Percentiles rank a stretch among this genome's conserved stretches.
These are phyloP conservation scores for Eimeria acervulina DNA, from an alignment of 169 alveolate genomes.

Conservation along the genomic window DNA sequence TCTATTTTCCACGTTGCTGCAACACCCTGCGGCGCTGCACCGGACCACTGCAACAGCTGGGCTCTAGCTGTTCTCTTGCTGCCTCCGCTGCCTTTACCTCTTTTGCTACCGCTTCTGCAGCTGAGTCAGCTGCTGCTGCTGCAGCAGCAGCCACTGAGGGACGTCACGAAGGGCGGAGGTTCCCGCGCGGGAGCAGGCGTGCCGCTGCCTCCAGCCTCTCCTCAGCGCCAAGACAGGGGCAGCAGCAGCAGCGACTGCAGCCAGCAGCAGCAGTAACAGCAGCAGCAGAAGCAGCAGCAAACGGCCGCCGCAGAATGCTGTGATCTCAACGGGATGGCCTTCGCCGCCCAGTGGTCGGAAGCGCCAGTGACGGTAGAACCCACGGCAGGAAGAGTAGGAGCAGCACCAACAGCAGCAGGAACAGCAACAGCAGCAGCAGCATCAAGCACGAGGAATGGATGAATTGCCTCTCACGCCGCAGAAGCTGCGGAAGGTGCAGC, in stretches of 20 bases:
- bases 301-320: neutral
- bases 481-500: conserved; percentile 77
- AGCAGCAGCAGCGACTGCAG: neutral
- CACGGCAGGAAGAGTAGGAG: neutral
- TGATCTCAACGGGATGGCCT: conserved; percentile 14
- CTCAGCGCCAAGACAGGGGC: conserved; percentile 42
- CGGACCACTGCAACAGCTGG: conserved; percentile 30
- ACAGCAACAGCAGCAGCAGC: conserved; percentile 49
- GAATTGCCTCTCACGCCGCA: conserved; percentile 59
- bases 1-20: neutral
- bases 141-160: neutral
- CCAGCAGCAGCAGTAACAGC: conserved; percentile 31
- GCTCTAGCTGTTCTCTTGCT: neutral
- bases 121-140: neutral
- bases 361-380: neutral
- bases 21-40: neutral
- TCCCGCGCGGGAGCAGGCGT: conserved; percentile 32
- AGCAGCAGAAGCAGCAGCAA: neutral
- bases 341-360: neutral
- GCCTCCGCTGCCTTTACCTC: neutral
- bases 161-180: neutral
- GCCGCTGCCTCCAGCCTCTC: conserved; percentile 64
- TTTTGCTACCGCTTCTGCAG: neutral
- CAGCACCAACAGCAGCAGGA: conserved; percentile 35
- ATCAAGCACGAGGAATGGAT: conserved; percentile 43